Percentiles rank a stretch among this genome's conserved stretches.
These are phyloP conservation scores for Leccinum cinnamomeum DNA, from an alignment of 1,284 basidiomycete species.

Conservation along the genomic window DNA sequence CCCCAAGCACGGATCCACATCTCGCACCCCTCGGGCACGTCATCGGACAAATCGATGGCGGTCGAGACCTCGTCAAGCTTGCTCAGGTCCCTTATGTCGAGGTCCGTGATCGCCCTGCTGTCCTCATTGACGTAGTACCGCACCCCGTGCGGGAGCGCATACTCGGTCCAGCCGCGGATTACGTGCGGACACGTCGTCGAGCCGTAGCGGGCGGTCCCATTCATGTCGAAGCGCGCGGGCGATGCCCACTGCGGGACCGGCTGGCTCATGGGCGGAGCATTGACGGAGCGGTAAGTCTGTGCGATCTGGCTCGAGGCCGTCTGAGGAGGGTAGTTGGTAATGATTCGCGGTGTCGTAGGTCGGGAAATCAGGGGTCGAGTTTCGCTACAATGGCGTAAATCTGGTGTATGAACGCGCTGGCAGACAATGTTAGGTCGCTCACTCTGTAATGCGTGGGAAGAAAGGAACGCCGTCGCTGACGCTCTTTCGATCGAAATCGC, in stretches of 20 bases:
- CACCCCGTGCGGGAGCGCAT: conserved; percentile 64
- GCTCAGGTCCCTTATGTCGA: conserved; percentile 54
- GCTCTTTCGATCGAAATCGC: conserved; percentile 26
- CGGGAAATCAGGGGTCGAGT: conserved; percentile 39
- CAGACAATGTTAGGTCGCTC: conserved; percentile 5
- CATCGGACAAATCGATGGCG: conserved; percentile 45
- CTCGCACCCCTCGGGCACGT: conserved; percentile 48
- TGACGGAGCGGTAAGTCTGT: conserved; percentile 23
- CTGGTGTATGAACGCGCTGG: background rate
- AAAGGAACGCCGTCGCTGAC: conserved; percentile 19
- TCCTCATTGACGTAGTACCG: conserved; percentile 66
- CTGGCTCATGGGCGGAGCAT: conserved; percentile 24
- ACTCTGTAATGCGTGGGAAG: conserved; percentile 21
- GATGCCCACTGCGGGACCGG: conserved; percentile 33
- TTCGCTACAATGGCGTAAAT: conserved; percentile 31
- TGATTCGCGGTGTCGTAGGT: conserved; percentile 32
- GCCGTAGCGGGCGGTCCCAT: conserved; percentile 36
- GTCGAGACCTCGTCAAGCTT: conserved; percentile 50
- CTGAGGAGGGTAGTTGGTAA: conserved; percentile 25
- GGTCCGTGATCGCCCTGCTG: conserved; percentile 59
- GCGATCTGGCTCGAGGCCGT: conserved; percentile 25
- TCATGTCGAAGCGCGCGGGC: conserved; percentile 27
- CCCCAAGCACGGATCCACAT: conserved; percentile 46
- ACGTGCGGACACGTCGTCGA: conserved; percentile 25
- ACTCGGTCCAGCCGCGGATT: conserved; percentile 60